Base-by-base conservation (phyloP, 2,329 filamentous ascomycete species). In the Clonostachys sp. region DNA sequence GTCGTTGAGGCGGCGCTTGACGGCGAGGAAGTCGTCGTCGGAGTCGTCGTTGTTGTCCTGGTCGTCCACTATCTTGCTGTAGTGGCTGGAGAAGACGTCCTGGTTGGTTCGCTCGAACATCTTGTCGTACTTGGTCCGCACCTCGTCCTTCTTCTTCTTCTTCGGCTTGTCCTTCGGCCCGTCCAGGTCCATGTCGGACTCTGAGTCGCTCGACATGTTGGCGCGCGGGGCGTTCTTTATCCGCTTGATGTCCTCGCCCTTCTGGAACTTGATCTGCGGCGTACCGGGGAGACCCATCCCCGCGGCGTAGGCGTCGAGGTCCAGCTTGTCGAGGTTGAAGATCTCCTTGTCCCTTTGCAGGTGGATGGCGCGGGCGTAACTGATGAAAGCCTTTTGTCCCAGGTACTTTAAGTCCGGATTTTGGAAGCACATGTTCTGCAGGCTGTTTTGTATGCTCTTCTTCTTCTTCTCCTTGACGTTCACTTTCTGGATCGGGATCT, bases 51-150 rank as follows among this genome's bases (percentile, higher is more conserved):
- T 79, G 49, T 75, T 64, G 6, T 68, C 65, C 4, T 67, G 83
- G 38, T 84, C 77, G 45, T 77, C 77, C 50, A 97, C 84, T 53
- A 99, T 78, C 61, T 92, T 96, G 50, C 83, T 82, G 73, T 96
- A 97, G 68, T 99, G 94, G 48, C 86, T 84, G n/a, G 92, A 91
- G 53, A 99, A 70, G 34, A 99, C 88, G 61, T 96, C 91, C 67
- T 97, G 92, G 67, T 99, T 99, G 57, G 87, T 88, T 51, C 94
- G 80, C 72, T 96, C 92, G 67, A 97, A 96, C 94, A 99, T 97
- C 57, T 90, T 86, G 66, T 99, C 91, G 64, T 95, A 95, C 66
- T 96, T 97, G 34, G 95, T 99, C 51, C 91, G 82, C 16, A 96
- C 89, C 57, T 84, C 80, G 12, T 77, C 74, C 69, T 88, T 85